Evolutionary conservation across 2,329 filamentous ascomycete species (phyloP).

Genomic region (Fusarium cyanostomum): DNA sequence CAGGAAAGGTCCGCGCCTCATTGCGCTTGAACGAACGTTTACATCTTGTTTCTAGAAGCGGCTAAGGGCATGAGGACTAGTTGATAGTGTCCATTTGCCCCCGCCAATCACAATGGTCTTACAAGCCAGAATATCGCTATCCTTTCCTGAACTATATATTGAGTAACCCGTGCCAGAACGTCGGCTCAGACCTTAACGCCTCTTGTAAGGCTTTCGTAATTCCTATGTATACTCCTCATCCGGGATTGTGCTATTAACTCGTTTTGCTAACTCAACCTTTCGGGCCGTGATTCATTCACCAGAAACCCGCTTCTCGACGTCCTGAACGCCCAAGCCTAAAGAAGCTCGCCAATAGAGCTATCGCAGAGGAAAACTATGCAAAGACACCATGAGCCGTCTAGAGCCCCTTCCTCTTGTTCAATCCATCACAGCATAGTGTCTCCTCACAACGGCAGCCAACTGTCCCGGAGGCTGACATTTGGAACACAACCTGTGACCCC

Average conservation of each 20-base stretch:
- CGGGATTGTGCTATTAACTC: not conserved
- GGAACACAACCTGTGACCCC: conserved; percentile 33
- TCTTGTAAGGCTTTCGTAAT: not conserved
- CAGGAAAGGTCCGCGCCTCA: no score
- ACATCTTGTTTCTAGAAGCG: no score
- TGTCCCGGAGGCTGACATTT: conserved; percentile 35
- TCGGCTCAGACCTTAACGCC: not conserved
- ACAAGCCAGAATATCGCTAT: no score
- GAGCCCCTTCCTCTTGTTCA: not conserved
- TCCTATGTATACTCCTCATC: not conserved
- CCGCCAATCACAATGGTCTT: not conserved
- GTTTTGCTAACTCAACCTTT: no score
- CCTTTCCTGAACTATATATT: no score
- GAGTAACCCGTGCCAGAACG: no score
- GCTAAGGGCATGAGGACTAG: not conserved
- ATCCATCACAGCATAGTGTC: conserved; percentile 18
- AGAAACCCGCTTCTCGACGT: not conserved
- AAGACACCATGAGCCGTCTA: not conserved
- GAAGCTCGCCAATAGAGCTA: not conserved
- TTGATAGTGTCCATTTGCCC: not conserved
- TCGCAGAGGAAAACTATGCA: not conserved
- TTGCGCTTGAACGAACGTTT: no score
- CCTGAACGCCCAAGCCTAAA: not conserved
- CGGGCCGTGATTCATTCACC: not conserved
- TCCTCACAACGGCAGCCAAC: conserved; percentile 31